These are phyloP conservation scores for Fraxinus excelsior DNA, from an alignment of 257 asterid genomes.

Conservation along the genomic window DNA sequence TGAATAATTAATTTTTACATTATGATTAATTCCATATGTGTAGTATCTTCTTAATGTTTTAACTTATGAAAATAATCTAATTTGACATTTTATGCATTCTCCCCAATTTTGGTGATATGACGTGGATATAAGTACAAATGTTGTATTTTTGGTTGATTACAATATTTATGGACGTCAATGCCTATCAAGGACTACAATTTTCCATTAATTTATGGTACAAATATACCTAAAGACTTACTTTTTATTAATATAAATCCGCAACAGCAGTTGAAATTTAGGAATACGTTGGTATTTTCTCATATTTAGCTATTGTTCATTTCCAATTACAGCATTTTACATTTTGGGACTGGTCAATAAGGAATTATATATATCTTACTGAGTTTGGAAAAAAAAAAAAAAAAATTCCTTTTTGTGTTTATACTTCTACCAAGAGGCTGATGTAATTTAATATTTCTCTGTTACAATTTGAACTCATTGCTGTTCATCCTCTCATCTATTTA, in stretches of 20 bases:
- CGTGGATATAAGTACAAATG: background rate
- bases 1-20: background rate
- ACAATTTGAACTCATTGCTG: background rate
- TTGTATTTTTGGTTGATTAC: background rate
- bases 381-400: background rate
- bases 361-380: background rate
- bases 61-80: background rate
- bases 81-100: background rate
- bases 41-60: background rate
- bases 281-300: background rate
- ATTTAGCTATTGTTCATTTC: background rate
- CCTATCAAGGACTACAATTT: background rate
- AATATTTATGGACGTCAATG: background rate
- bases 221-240: background rate
- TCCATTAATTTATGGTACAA: background rate
- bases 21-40: background rate
- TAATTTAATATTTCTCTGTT: background rate
- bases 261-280: background rate
- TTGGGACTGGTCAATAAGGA: constrained; percentile 1
- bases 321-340: background rate
- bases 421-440: background rate
- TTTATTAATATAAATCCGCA: background rate
- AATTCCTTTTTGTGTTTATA: background rate
- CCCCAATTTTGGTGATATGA: background rate
- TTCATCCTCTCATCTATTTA: background rate